These are phyloP conservation scores for Yamadazyma sp. DNA, from an alignment of 805 yeast genomes.

Conservation along the genomic window DNA sequence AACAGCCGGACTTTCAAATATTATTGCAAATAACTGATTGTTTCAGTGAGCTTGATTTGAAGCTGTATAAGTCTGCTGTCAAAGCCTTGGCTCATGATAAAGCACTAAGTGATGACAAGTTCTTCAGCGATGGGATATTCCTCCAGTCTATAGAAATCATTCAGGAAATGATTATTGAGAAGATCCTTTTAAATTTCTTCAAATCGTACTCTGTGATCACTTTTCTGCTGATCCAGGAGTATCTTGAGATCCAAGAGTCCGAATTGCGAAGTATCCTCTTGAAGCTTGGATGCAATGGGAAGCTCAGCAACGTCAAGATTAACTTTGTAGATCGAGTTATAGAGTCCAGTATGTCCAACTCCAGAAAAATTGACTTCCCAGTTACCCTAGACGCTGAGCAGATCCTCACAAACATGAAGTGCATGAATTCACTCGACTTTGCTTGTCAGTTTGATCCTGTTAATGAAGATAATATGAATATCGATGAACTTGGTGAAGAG, in stretches of 20 bases:
- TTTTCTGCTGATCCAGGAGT: conserved; percentile 25
- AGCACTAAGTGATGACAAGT: conserved; percentile 22
- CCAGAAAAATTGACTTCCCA: conserved; percentile 14
- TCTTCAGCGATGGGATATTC: conserved; percentile 32
- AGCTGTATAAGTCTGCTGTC: conserved; percentile 14
- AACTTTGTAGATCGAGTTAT: conserved; percentile 26
- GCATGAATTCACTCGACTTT: conserved; percentile 19
- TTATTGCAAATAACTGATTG: conserved; percentile 29
- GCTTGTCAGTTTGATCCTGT: neutral
- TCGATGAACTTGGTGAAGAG: too few species aligned
- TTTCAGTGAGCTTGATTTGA: conserved; percentile 31
- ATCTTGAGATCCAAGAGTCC: conserved; percentile 20
- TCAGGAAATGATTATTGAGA: conserved; percentile 30
- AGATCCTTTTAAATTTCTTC: conserved; percentile 27
- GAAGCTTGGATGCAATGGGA: conserved; percentile 31
- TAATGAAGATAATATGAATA: conserved; percentile 8
- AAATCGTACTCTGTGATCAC: conserved; percentile 30
- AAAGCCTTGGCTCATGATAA: too few species aligned
- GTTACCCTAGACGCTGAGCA: conserved; percentile 21
- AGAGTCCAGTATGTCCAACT: conserved; percentile 6
- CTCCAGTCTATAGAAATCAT: conserved; percentile 26
- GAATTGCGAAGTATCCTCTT: conserved; percentile 30
- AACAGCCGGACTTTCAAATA: conserved; percentile 27
- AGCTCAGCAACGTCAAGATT: conserved; percentile 25
- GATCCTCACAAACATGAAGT: conserved; percentile 25